Evolutionary conservation across 192 early-diverging fungal species (phyloP).

Genomic region (Powellomyces hirtus): DNA sequence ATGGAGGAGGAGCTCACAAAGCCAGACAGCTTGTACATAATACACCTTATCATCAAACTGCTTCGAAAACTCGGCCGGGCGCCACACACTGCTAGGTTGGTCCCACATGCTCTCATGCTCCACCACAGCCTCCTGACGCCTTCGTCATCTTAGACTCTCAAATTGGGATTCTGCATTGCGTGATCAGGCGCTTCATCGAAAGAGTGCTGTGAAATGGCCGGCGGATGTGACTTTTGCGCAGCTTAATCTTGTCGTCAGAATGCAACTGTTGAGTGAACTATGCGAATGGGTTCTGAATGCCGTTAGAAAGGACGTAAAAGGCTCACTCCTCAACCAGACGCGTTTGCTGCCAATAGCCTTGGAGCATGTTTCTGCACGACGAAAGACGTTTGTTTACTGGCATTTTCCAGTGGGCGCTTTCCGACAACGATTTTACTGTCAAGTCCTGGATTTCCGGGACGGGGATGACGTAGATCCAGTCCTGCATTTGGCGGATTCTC

Average conservation of each 20-base stretch:
- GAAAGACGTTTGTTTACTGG: background rate
- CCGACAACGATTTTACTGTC: background rate
- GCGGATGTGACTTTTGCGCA: background rate
- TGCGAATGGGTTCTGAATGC: conserved; percentile 4
- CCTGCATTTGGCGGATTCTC: too few species aligned
- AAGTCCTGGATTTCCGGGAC: background rate
- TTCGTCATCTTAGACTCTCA: background rate
- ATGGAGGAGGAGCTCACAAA: conserved; percentile 1
- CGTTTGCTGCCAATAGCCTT: background rate
- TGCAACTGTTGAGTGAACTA: conserved; percentile 4
- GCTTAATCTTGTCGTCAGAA: background rate
- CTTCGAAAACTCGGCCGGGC: background rate
- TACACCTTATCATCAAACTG: background rate
- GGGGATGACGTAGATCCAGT: too few species aligned
- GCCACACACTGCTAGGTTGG: background rate
- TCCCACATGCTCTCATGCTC: background rate
- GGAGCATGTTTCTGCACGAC: background rate
- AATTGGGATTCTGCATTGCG: background rate
- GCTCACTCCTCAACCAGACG: background rate
- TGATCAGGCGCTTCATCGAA: background rate
- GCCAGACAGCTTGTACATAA: background rate
- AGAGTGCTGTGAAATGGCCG: background rate
- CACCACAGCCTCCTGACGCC: background rate
- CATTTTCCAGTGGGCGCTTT: background rate
- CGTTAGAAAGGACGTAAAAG: background rate